These are phyloP conservation scores for Ustilago tritici DNA, from an alignment of 1,284 basidiomycete genomes.

Conservation along the genomic window DNA sequence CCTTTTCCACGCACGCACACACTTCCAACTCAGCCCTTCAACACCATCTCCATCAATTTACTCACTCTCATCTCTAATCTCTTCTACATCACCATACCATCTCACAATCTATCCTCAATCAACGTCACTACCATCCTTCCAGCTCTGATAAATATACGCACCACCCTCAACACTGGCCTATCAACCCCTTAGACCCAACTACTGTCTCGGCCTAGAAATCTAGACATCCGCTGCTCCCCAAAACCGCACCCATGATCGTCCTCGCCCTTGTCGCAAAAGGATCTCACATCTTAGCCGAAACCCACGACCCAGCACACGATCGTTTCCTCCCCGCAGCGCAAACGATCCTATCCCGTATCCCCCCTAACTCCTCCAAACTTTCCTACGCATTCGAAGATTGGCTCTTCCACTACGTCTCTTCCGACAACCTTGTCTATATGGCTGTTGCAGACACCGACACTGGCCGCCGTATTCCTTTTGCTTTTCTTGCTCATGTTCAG, in stretches of 20 bases:
- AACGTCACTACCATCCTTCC: no score
- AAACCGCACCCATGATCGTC: slow-evolving; percentile 53
- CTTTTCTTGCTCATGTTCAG: slow-evolving; percentile 88
- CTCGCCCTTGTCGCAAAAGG: slow-evolving; percentile 64
- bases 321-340: slow-evolving; percentile 77
- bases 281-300: slow-evolving; percentile 54
- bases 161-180: background rate
- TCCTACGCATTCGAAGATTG: slow-evolving; percentile 81
- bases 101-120: background rate
- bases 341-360: slow-evolving; percentile 93
- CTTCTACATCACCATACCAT: background rate
- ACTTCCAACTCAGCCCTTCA: slow-evolving; percentile 1
- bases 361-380: slow-evolving; percentile 90
- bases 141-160: background rate
- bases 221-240: background rate
- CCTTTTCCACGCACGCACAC: background rate
- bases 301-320: slow-evolving; percentile 57
- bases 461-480: slow-evolving; percentile 85
- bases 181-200: no score
- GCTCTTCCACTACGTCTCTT: slow-evolving; percentile 87
- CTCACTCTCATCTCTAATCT: background rate
- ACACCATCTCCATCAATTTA: background rate
- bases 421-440: slow-evolving; percentile 78
- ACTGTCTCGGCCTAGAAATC: no score
- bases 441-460: slow-evolving; percentile 89